Percentiles rank a stretch among this genome's conserved stretches.
Conservation (phyloP, 306 rosid genomes). For the Quercus dentata region DNA sequence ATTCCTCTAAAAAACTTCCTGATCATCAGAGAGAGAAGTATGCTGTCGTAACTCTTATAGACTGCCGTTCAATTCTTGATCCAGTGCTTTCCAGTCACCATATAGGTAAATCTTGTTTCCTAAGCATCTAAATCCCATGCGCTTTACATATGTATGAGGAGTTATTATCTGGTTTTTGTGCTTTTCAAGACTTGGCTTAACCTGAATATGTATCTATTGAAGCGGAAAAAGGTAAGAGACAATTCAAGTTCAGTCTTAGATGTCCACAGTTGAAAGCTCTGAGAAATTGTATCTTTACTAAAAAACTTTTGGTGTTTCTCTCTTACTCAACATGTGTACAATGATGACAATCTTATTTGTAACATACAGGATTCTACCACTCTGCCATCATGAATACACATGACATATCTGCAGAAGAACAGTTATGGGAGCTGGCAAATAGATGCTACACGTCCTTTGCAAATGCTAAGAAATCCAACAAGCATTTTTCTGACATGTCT, state of each 20-base stretch:
- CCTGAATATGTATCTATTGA: background rate
- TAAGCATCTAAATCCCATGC: background rate
- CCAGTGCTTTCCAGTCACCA: conserved; percentile 60
- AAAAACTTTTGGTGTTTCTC: background rate
- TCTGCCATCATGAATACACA: conserved; percentile 82
- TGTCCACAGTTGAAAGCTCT: no score
- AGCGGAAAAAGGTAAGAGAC: no score
- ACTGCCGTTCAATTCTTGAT: conserved; percentile 80
- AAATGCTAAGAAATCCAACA: conserved; percentile 61
- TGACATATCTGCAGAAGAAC: conserved; percentile 53
- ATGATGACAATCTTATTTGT: background rate
- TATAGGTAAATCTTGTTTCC: conserved; percentile 48
- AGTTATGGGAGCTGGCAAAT: conserved; percentile 73
- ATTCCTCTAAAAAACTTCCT: conserved; percentile 54
- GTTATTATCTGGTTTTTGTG: background rate
- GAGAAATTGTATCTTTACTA: no score
- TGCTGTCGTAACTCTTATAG: conserved; percentile 72
- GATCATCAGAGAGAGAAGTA: conserved; percentile 65
- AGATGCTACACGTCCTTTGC: conserved; percentile 58
- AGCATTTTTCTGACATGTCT: conserved; percentile 92
- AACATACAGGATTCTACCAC: conserved; percentile 77
- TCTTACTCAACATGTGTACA: background rate
- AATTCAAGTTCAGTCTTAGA: no score
- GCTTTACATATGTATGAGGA: background rate
- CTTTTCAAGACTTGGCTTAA: background rate